Conservation (phyloP, 1,284 basidiomycete species). For the Ustilago sp. region DNA sequence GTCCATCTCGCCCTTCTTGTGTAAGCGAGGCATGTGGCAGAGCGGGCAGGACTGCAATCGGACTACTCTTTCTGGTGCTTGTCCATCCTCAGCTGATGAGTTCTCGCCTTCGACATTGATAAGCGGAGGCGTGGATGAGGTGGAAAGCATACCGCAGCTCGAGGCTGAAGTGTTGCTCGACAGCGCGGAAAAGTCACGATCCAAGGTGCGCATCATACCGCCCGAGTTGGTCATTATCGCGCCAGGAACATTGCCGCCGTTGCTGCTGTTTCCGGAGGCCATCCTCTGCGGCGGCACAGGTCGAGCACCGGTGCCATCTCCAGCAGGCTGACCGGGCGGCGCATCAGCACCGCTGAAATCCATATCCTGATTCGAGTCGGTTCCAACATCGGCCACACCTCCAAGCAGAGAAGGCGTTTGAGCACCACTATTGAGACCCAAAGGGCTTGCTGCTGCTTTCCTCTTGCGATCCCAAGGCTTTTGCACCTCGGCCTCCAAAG, state of each 20-base stretch:
- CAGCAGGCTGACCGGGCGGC: slow-evolving; percentile 26
- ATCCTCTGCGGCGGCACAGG: slow-evolving; percentile 13
- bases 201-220: slow-evolving; percentile 28
- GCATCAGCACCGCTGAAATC: slow-evolving; percentile 54
- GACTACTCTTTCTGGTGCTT: slow-evolving; percentile 81
- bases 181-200: slow-evolving; percentile 40
- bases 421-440: slow-evolving; percentile 34
- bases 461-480: slow-evolving; percentile 58
- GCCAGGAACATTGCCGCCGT: not conserved
- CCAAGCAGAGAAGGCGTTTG: slow-evolving; percentile 48
- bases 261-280: slow-evolving; percentile 1
- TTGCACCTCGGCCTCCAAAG: slow-evolving; percentile 55
- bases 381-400: slow-evolving; percentile 27
- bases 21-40: slow-evolving; percentile 87
- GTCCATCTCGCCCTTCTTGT: slow-evolving; percentile 87
- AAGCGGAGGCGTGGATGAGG: slow-evolving; percentile 27
- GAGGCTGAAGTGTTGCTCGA: slow-evolving; percentile 28
- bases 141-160: slow-evolving; percentile 30
- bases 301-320: not conserved
- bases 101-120: slow-evolving; percentile 31
- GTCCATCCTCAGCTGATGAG: slow-evolving; percentile 14
- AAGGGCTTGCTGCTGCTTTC: slow-evolving; percentile 7
- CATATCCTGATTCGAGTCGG: slow-evolving; percentile 36
- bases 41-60: slow-evolving; percentile 93
- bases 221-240: slow-evolving; percentile 26